Base-by-base conservation (phyloP, 2,329 filamentous ascomycete genomes). In the Chaetoscypha palmicola region DNA sequence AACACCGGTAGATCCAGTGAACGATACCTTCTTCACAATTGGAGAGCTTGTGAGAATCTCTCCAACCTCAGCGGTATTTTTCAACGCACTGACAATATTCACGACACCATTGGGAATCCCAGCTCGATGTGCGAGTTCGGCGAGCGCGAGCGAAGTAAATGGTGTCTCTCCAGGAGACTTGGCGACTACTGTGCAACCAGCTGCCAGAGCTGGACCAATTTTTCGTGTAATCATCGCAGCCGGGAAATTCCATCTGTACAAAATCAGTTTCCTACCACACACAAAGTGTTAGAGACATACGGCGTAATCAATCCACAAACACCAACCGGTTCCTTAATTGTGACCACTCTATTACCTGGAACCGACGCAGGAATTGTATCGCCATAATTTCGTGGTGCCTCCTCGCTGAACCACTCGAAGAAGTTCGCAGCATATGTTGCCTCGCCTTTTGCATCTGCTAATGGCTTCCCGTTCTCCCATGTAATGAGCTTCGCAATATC, bases 81-180 rank as follows among this genome's bases (percentile, higher is more conserved):
- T 68, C 3, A 85, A 66, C 0, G 87, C 76, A 2, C 89, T 94
- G 45, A 98, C 74, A 45, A 97, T 72, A 66, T 97, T 97, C 51
- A 97, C 77, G 1, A 96, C 90, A 28, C 91, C 91, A 60, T 83
- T 82, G 31, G 92, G 91, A 22, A 97, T 83, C 12, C 92, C 91
- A 11, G 91, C 91, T 12, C 90, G 81, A 59, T 86, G 77, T 8
- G 83, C 87, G 30, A 97, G 77, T 66, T 95, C 90, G 1, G 87
- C 87, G 16, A 97, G 67, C 1, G 91, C 91, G 28, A 95, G 81
- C 0, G 88, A 81, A 19, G 90, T 94, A 63, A 91, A 92, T 0
- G 91, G 92, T 1, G 92, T 96, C 70, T 97, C 91, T 38, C 83
- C 82, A 1, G 91, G 90, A 12, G 89, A 84, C 66, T 98, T 98